Conservation (phyloP, 2,329 filamentous ascomycete species). For the Pseudogymnoascus sp. region DNA sequence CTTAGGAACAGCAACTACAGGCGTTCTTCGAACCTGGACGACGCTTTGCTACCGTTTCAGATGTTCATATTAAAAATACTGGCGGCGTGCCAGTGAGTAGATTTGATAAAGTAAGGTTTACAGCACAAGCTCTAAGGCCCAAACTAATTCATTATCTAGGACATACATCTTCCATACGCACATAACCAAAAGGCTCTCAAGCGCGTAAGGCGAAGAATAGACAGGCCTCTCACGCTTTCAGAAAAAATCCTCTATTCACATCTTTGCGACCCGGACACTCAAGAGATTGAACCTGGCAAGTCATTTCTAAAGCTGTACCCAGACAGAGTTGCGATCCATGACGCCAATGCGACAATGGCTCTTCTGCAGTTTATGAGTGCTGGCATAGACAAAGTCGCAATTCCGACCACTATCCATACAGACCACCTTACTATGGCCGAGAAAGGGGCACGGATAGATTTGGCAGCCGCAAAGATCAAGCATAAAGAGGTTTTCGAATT, state of each 20-base stretch:
- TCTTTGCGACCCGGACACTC: slow-evolving; percentile 22
- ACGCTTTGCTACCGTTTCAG: too few species aligned
- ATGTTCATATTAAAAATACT: too few species aligned
- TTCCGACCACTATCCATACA: slow-evolving; percentile 33
- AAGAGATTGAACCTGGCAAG: slow-evolving; percentile 29
- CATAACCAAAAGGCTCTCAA: background rate
- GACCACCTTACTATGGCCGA: slow-evolving; percentile 31
- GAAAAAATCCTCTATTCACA: slow-evolving; percentile 35
- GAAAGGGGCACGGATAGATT: slow-evolving; percentile 26
- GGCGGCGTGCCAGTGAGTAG: too few species aligned
- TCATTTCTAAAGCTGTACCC: slow-evolving; percentile 31
- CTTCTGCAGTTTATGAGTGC: slow-evolving; percentile 35
- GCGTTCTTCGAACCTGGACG: too few species aligned
- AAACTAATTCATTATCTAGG: background rate
- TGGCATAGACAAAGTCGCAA: slow-evolving; percentile 29
- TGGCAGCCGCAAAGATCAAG: slow-evolving; percentile 26
- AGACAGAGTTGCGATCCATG: slow-evolving; percentile 34
- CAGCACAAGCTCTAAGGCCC: too few species aligned
- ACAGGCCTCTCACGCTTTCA: slow-evolving; percentile 28
- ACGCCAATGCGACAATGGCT: slow-evolving; percentile 36
- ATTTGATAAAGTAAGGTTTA: too few species aligned
- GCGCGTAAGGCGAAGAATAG: background rate
- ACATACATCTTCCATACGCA: slow-evolving; percentile 1
- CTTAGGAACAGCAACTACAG: too few species aligned
- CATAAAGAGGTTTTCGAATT: slow-evolving; percentile 33